Evolutionary conservation across 371 early-diverging fungal genomes (phyloP), one percentile per base, ranked within the genome.

Genomic region (Haplosporangium sp.): DNA sequence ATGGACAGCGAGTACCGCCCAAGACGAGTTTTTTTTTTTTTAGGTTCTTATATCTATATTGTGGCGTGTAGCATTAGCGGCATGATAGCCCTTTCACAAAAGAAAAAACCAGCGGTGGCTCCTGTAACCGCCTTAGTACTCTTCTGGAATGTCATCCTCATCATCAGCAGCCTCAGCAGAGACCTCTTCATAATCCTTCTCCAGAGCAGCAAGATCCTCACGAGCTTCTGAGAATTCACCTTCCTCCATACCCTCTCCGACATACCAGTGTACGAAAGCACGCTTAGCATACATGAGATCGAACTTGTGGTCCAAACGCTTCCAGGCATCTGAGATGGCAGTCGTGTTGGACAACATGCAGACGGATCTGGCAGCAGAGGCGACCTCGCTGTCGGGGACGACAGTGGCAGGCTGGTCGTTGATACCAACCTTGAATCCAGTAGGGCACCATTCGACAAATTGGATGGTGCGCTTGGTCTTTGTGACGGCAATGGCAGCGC

Each of bases 201-300:
- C 99, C 65, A 99, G 94, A 59, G 97, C 96, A 73, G 98, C 98
- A 85, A 99, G 90, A 85, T 99, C 96, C 86, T 99, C 99, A 86
- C 98, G 94, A 67, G 99, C 99, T 90, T 99, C 99, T 69, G 94
- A 94, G 93, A 99, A 99, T 87, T 99, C 99, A 84, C 98, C 98
- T 86, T 94, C 95, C 72, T 94, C 93, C 94, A 93, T 93, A 81
- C 98, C 98, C 86, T 98, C 98, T 83, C 96, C 96, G 65, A 96
- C 96, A 86, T 95, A 98, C 98, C 98, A 98, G 88, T 98, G 98
- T 58, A 98, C 96, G 83, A 98, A 98, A 67, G 98, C 98, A 85
- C 97, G 92, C 88, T 96, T 96, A 80, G 94, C 93, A 85, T 95
- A 98, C 98, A 96, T 98, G 52, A 95, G 84, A 82, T 94, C 94